Base-by-base conservation (phyloP, 1,284 basidiomycete species). In the Pseudozyma hubeiensis region DNA sequence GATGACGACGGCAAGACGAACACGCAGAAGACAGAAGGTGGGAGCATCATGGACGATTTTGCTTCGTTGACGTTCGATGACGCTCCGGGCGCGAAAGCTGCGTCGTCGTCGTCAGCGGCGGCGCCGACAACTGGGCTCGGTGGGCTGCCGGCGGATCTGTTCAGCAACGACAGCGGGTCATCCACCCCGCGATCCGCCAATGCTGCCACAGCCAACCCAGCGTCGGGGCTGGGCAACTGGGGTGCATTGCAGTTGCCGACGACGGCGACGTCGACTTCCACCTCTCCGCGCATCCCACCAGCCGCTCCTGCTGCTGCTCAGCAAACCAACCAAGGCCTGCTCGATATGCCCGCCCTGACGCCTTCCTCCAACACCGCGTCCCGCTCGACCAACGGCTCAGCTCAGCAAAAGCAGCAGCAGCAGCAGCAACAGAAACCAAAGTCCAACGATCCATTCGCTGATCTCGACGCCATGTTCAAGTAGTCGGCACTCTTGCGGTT, bases 391-490 rank as follows among this genome's bases (percentile, higher is more conserved):
- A 66, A 63, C n/a, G 60, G 62, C 8, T 56, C 49, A 35, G 37
- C 39, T 11, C 41, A 44, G 33, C 57, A 39, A 43, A 30, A 19
- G 17, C 48, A 50, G 41, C 58, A 62, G 43, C 58, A 62, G 43
- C 50, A 52, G 24, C 24, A 24, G n/a, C 45, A 60, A 33, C 50
- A 59, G 10, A 63, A 72, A 35, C 17, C 69, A 1, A 75, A 64
- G 46, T 41, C 54, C 9, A 64, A 62, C 43, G 81, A 82, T 56
- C 81, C 81, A 8, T 81, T 82, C 53, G 81, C 78, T 16, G 81
- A 78, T 41, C 64, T 82, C 16, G 81, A 81, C 39, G 68, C 61
- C 34, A 65, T 81, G 62, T 77, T 81, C 67, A 72, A 69, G 67
- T 82, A 69, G 29, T 17, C 24, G 24, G 24, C 24, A 24, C 24